These are phyloP conservation scores for Euphrasia arctica DNA, from an alignment of 305 asterid genomes.

Conservation along the genomic window DNA sequence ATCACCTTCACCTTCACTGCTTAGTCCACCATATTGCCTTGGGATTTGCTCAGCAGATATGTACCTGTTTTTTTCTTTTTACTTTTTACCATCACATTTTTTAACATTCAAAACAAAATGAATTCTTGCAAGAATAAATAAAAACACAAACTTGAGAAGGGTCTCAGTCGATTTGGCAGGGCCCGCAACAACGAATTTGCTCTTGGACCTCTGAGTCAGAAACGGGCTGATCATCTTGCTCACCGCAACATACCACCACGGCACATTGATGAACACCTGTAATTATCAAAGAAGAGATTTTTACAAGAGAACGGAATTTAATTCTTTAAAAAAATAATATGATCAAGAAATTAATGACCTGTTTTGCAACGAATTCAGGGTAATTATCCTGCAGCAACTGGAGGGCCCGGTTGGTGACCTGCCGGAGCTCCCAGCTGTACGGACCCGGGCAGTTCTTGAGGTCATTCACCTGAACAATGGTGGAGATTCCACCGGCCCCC, in stretches of 20 bases:
- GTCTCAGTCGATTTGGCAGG: conserved; percentile 33
- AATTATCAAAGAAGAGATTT: too few species aligned
- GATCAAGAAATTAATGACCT: conserved; percentile 20
- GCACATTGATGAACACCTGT: conserved; percentile 38
- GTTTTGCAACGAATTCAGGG: conserved; percentile 46
- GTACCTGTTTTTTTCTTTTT: conserved; percentile 16
- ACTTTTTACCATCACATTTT: background rate
- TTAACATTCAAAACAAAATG: background rate
- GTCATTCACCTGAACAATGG: conserved; percentile 36
- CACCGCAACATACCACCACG: conserved; percentile 41
- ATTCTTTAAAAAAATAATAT: too few species aligned
- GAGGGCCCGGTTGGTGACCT: conserved; percentile 36
- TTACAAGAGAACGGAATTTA: too few species aligned
- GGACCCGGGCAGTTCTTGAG: conserved; percentile 39
- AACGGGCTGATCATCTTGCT: conserved; percentile 36
- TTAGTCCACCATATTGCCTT: conserved; percentile 31
- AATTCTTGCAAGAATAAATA: background rate
- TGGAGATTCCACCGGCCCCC: conserved; percentile 26
- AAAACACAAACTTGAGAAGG: conserved; percentile 31
- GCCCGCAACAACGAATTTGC: conserved; percentile 36
- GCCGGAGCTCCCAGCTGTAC: conserved; percentile 30
- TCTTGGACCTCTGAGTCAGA: conserved; percentile 34
- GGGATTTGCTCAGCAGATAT: conserved; percentile 36
- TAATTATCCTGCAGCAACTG: conserved; percentile 40
- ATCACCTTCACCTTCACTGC: conserved; percentile 28